Evolutionary conservation across 73 alveolate genomes (phyloP), one percentile per base, ranked within the genome.

Genomic region (Paramecium tetraurelia): DNA sequence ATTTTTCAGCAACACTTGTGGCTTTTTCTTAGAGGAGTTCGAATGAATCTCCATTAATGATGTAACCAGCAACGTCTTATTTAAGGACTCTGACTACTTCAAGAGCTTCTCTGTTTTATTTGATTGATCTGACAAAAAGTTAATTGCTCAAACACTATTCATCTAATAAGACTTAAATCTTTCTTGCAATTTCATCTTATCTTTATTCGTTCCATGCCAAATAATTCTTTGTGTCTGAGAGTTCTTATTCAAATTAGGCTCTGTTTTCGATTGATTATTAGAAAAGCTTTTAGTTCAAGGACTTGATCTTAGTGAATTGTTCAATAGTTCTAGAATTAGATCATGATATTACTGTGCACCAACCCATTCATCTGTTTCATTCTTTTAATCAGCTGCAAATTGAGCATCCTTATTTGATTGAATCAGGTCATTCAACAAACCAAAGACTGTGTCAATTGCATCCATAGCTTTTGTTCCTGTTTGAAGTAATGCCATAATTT

Each of bases 1-100:
- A 18, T 75, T 75, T 75, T 29, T 75, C 87, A 75, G 87, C 87
- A 75, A 75, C 59, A 10, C 69, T 31, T 20, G 18, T 9, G 2
- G 87, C 21, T 22, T 68, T 31, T 22, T 68, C 33, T 75, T 75
- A 40, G 33, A 75, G 41, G 5, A 75, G 36, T 75, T 75, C 87
- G 38, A 75, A 75, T 21, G 68, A 36, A 33, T 75, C 57, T 75
- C 87, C 87, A 75, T 75, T 75, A 1, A 75, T 75, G 7, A 75
- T 40, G 40, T 75, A 75, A 31, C 87, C 87, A 12, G 87, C 87
- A 75, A 75, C 87, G n/a, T 75, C 87, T 75, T 33, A 75, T 75
- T 75, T 75, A 44, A 75, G 59, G 21, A 75, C 59, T 44, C 48
- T 75, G 68, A 75, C 87, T 14, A 75, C 87, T 40, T 75, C 87